phyloP scores from a whole-genome alignment of 768 basidiomycete genomes.

The Hebeloma cylindrosporum region DNA sequence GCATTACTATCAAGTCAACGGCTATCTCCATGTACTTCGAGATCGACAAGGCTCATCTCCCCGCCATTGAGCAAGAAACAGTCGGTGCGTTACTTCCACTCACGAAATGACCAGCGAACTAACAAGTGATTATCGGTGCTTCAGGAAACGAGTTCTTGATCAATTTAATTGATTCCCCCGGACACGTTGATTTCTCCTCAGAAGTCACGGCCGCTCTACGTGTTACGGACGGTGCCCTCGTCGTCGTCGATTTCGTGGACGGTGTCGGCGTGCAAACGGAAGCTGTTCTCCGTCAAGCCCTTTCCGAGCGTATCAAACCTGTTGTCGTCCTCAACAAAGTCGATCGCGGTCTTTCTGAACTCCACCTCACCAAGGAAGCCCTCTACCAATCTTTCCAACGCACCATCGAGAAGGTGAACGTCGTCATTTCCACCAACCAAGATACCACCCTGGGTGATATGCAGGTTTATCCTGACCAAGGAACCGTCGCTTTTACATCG shows the following conservation, averaged over 20 bases:
- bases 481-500: slow-evolving; percentile 98
- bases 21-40: slow-evolving; percentile 99
- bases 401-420: slow-evolving; percentile 97
- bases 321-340: slow-evolving; percentile 99
- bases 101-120: slow-evolving; percentile 3
- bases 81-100: slow-evolving; percentile 59
- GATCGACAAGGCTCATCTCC: slow-evolving; percentile 85
- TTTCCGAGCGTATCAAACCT: slow-evolving; percentile 98
- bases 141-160: slow-evolving; percentile 95
- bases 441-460: slow-evolving; percentile 94
- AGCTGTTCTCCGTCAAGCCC: slow-evolving; percentile 96
- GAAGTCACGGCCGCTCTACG: slow-evolving; percentile 99
- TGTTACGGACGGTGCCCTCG: slow-evolving; percentile 99
- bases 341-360: slow-evolving; percentile 97
- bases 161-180: slow-evolving; percentile 99
- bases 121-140: slow-evolving; percentile 14
- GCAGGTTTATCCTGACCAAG: slow-evolving; percentile 98
- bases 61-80: slow-evolving; percentile 91
- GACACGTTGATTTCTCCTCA: slow-evolving; percentile 99
- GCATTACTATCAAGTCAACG: slow-evolving; percentile 99
- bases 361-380: slow-evolving; percentile 95
- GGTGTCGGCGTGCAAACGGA: slow-evolving; percentile 99
- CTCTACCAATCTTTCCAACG: slow-evolving; percentile 98
- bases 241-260: slow-evolving; percentile 99
- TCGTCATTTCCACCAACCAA: slow-evolving; percentile 97